Evolutionary conservation across 768 basidiomycete species (phyloP), one percentile per base, ranked within the genome.

Genomic region (Pholiota conissans): DNA sequence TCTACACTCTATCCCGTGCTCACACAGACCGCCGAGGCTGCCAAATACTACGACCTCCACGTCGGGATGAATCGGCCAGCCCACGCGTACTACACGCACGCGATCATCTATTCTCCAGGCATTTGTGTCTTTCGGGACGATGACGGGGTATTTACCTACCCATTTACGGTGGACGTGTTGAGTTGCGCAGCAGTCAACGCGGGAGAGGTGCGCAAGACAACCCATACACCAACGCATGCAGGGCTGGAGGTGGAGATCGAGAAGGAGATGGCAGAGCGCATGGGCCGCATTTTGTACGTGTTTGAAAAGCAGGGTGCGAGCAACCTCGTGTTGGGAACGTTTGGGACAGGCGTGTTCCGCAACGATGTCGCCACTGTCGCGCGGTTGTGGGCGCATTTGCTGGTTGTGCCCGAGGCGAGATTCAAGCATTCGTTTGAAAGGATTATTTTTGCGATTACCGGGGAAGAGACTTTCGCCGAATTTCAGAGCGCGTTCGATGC

Each of bases 141-240:
- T 64, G 67, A 71, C 13, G 89, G 87, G 35, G 71, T 70, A 11
- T 84, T 79, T 79, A 66, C 78, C 9, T 72, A 77, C 37, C 89
- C 90, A 5, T 73, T 84, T 57, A 73, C 80, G 46, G 77, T 85
- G 18, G 86, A 90, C 60, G 77, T 92, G 14, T 67, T 91, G 52
- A 90, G 88, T 3, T 83, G 86, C 56, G 79, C 90, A 1, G 90
- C 90, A 0, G 90, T 92, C 5, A 90, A 93, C 59, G 89, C 90
- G 16, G 77, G 76, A 0, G 73, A 76, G 20, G 69, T 79, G 18
- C 71, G 76, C 22, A 70, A 69, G 57, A 58, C 59, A 20, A 47
- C 55, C 27, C 49, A 61, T 24, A 61, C 61, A 3, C 52, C 57
- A 1, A 59, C 60, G 28, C 60, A 45, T 7, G 34, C 63, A 9